Conservation (phyloP, 129 eudicot genomes). For the Lonicera japonica region DNA sequence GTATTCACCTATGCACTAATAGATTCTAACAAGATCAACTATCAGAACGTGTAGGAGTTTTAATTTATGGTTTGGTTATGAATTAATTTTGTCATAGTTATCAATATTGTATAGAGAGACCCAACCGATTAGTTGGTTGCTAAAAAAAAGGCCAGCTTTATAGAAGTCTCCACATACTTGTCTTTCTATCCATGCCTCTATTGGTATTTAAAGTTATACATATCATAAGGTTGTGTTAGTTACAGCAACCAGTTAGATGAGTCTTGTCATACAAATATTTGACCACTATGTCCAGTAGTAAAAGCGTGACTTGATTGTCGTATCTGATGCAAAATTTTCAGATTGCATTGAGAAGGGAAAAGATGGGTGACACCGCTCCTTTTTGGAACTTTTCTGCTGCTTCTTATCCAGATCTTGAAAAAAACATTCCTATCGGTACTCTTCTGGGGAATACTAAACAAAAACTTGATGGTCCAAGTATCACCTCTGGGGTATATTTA, state of each 20-base stretch:
- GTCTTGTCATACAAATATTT: too few relatives aligned
- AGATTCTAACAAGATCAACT: background rate
- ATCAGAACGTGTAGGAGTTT: background rate
- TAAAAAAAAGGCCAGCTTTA: too few relatives aligned
- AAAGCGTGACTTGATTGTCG: constrained; percentile 7
- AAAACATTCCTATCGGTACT: constrained; percentile 19
- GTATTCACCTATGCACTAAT: background rate
- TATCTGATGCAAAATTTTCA: constrained; percentile 18
- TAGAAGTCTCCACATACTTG: too few relatives aligned
- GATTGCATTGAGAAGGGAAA: constrained; percentile 90
- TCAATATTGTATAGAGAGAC: background rate
- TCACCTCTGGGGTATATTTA: constrained; percentile 28
- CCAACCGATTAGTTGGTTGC: too few relatives aligned
- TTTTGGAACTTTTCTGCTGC: constrained; percentile 95
- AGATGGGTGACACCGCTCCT: constrained; percentile 86
- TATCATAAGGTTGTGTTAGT: too few relatives aligned
- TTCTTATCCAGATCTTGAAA: constrained; percentile 90
- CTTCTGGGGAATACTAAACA: constrained; percentile 2
- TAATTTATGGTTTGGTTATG: background rate
- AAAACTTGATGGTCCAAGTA: constrained; percentile 13
- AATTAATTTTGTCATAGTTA: background rate
- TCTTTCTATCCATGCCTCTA: too few relatives aligned
- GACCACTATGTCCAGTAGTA: background rate
- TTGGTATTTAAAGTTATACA: too few relatives aligned
- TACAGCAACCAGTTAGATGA: too few relatives aligned